phyloP scores from a whole-genome alignment of 805 yeast species.

The Clavispora santaluciae region DNA sequence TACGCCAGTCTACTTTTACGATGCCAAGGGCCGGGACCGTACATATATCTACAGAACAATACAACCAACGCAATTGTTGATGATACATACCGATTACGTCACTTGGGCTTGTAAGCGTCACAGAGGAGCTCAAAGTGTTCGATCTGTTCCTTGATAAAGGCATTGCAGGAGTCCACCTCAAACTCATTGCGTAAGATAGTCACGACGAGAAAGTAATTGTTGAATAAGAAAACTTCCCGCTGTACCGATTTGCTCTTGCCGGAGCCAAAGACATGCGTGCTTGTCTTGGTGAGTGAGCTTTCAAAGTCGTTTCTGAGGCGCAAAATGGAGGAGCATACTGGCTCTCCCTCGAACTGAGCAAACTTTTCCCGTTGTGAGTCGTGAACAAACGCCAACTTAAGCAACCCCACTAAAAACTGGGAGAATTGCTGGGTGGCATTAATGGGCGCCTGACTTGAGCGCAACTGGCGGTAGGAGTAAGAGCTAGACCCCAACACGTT shows the following conservation, averaged over 20 bases:
- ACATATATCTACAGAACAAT: neutral
- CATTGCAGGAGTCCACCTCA: slow-evolving; percentile 15
- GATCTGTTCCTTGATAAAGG: slow-evolving; percentile 32
- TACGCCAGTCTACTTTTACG: neutral
- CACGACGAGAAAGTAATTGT: slow-evolving; percentile 61
- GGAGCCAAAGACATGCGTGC: slow-evolving; percentile 36
- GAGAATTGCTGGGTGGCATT: slow-evolving; percentile 78
- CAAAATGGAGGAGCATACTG: slow-evolving; percentile 62
- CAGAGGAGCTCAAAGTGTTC: slow-evolving; percentile 37
- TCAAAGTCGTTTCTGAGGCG: slow-evolving; percentile 80
- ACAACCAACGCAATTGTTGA: too few species aligned
- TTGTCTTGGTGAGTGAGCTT: slow-evolving; percentile 64
- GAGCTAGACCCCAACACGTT: slow-evolving; percentile 30
- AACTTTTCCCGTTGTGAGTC: slow-evolving; percentile 21
- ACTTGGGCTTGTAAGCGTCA: slow-evolving; percentile 30
- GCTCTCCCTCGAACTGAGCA: slow-evolving; percentile 48
- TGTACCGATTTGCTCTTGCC: slow-evolving; percentile 36
- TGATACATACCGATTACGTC: too few species aligned
- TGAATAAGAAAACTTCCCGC: slow-evolving; percentile 68
- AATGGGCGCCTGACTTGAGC: slow-evolving; percentile 33
- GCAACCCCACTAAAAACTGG: slow-evolving; percentile 61
- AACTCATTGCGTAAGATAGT: slow-evolving; percentile 47
- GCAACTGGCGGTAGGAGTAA: slow-evolving; percentile 20
- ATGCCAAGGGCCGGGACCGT: neutral
- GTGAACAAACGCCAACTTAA: slow-evolving; percentile 42